Evolutionary conservation across 768 basidiomycete genomes (phyloP).

Genomic region (Strobilomyces confusus): DNA sequence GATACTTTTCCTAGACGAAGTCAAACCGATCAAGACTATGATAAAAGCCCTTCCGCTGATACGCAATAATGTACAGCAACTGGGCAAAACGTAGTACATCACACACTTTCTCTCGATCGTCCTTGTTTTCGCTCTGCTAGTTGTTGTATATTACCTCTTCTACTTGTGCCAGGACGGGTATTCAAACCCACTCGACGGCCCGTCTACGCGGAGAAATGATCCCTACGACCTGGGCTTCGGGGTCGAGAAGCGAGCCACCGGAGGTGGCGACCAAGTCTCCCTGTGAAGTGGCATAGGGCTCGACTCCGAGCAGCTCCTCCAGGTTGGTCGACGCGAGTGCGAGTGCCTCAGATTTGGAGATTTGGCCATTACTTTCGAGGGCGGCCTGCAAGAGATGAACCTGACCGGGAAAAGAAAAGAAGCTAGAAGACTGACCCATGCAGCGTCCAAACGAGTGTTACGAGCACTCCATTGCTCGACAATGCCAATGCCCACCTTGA

Average conservation of each 20-base stretch:
- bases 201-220: constrained; percentile 47
- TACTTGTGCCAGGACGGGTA: constrained; percentile 4
- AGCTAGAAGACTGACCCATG: constrained; percentile 56
- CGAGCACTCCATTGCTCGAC: constrained; percentile 67
- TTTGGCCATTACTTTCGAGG: constrained; percentile 34
- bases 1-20: constrained; percentile 46
- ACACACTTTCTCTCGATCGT: not conserved
- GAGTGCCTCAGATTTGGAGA: constrained; percentile 46
- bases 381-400: constrained; percentile 31
- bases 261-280: constrained; percentile 55
- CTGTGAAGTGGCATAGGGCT: constrained; percentile 11
- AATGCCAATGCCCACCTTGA: constrained; percentile 69
- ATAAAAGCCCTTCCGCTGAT: constrained; percentile 63
- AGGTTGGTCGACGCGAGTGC: constrained; percentile 53
- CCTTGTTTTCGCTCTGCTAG: not conserved
- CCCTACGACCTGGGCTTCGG: constrained; percentile 46
- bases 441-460: constrained; percentile 74
- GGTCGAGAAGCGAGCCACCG: constrained; percentile 51
- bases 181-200: constrained; percentile 48
- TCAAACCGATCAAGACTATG: constrained; percentile 74
- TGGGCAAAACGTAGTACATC: constrained; percentile 13
- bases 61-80: constrained; percentile 47
- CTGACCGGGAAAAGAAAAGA: constrained; percentile 22
- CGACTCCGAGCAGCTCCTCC: constrained; percentile 40
- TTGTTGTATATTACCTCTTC: constrained; percentile 7